Conservation (phyloP, 2,329 filamentous ascomycete species). For the Penicillium concentricum region DNA sequence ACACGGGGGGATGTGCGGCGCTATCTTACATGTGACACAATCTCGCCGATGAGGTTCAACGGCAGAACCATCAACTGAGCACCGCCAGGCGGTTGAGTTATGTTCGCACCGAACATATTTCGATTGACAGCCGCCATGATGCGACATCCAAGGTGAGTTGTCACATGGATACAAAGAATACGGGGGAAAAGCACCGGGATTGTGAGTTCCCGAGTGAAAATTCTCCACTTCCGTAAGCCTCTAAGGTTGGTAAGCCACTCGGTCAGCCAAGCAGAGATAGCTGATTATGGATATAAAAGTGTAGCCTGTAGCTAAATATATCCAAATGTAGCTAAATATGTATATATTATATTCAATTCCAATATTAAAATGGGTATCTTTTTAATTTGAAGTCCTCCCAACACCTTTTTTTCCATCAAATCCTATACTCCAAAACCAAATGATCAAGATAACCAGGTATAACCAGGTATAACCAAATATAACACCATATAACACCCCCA, state of each 20-base stretch:
- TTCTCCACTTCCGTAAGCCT: slow-evolving; percentile 11
- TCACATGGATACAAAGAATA: slow-evolving; percentile 16
- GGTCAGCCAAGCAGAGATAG: neutral
- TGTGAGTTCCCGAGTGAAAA: slow-evolving; percentile 18
- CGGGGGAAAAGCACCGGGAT: slow-evolving; percentile 19
- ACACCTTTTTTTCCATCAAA: neutral
- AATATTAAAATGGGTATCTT: slow-evolving; percentile 8
- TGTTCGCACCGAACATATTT: slow-evolving; percentile 43
- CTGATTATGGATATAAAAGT: too few species aligned
- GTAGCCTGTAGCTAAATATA: too few species aligned
- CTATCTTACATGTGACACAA: slow-evolving; percentile 53
- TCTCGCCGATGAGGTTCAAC: slow-evolving; percentile 58
- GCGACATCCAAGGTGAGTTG: slow-evolving; percentile 28
- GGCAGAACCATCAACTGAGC: slow-evolving; percentile 48
- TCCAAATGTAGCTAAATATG: too few species aligned
- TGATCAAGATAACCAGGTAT: neutral
- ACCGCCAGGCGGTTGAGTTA: slow-evolving; percentile 31
- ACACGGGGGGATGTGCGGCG: neutral
- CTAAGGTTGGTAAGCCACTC: neutral
- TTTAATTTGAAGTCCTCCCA: neutral
- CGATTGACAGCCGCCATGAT: slow-evolving; percentile 43
- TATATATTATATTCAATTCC: neutral
- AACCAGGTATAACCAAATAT: neutral
- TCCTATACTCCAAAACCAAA: neutral
- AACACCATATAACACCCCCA: neutral